Base-by-base conservation (phyloP, 306 rosid species). In the Pyrus betulifolia region DNA sequence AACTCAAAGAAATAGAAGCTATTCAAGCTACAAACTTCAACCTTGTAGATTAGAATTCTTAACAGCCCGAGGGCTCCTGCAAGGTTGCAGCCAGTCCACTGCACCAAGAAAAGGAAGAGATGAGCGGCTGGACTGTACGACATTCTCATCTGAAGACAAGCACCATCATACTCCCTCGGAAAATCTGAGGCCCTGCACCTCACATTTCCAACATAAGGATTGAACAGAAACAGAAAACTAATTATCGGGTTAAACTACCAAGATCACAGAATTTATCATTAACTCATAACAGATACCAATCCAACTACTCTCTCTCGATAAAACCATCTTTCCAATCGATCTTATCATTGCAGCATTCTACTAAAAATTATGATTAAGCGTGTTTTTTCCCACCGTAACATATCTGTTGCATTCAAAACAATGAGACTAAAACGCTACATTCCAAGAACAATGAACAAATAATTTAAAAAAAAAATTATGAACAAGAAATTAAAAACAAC, bases 91-190 rank as follows among this genome's bases (percentile, higher is more conserved):
- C 91, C 97, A 42, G 97, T 90, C 98, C 98, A 94, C 67, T 94
- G 97, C 75, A 94, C 96, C 67, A 94, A 83, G 78, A 94, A 94
- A 30, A 94, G 96, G 84, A 94, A 94, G 60, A 94, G 74, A 78
- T 92, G 98, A 18, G 97, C 98, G 22, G 96, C 97, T 13, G 97
- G 96, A 86, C 98, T 94, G 82, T 94, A 94, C 4, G 98, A 94
- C 94, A 94, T 90, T 87, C 98, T 88, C 98, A 94, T 94, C 88
- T 94, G 98, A 86, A 94, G 90, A 81, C 97, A 91, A 15, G 98
- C 96, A 68, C 98, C 98, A 67, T 94, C 98, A 71, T 90, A 94
- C 58, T 94, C 97, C 86, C 91, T 84, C 0, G 96, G 84, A 84
- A 84, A 91, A 82, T 94, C 98, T 0, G 98, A 90, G 9, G 97